Base-by-base conservation (phyloP, 305 asterid species). In the Plantago coronopus region DNA sequence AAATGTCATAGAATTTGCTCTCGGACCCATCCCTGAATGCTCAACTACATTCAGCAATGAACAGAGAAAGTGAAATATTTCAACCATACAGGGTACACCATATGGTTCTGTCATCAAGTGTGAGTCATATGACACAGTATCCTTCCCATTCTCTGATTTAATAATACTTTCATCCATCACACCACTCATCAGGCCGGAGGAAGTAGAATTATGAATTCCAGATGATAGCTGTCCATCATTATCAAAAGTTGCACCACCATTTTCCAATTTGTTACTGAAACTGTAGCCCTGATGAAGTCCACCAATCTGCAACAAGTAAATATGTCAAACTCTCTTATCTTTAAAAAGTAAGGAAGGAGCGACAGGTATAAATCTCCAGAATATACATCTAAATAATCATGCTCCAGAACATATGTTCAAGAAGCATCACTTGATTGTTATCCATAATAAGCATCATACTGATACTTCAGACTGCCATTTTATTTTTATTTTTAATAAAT, bases 71-170 rank as follows among this genome's bases (percentile, higher is more conserved):
- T 89, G 94, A 78, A 93, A 93, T 76, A 87, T 93, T 70, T 89
- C 97, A 54, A 93, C 95, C 97, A 93, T 84, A 83, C 98, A 89
- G 58, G 95, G 95, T 48, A 93, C 86, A 14, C 98, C 98, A 71
- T 89, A 89, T 20, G 97, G 98, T 68, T 89, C 96, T 5, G 91
- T 81, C 94, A 86, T 84, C 72, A 86, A 69, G 73, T 89, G 93
- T 75, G 77, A 67, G 72, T 89, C 98, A 67, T 84, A 85, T 31
- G 97, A 81, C 74, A 78, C 86, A 65, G 75, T 75, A 78, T 84
- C 96, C 79, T 93, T 89, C 75, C 94, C 89, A 53, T 80, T 84
- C 14, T 79, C 91, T 25, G 76, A 53, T 62, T 73, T 69, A 51
- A 67, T 66, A 59, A 67, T 72, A 71, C 65, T 75, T 64, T 89